These are phyloP conservation scores for Rosa multiflora DNA, from an alignment of 306 rosid genomes.

Conservation along the genomic window DNA sequence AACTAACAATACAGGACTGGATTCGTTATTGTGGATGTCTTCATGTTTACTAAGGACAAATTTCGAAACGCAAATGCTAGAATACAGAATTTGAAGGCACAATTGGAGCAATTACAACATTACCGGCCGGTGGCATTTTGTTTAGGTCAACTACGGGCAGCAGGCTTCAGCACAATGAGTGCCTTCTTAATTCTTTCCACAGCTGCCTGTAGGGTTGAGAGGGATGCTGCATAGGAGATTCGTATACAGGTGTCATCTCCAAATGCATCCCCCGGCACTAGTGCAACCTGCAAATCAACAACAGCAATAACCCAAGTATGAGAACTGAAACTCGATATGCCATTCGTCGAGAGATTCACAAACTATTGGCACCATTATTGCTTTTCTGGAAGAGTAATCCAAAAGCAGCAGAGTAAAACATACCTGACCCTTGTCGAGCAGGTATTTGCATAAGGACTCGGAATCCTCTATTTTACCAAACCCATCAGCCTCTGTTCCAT, in stretches of 20 bases:
- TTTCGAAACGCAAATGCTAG: conserved; percentile 22
- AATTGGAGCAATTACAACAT: conserved; percentile 22
- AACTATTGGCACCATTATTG: background rate
- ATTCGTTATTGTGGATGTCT: background rate
- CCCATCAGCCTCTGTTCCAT: conserved; percentile 79
- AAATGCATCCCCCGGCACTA: conserved; percentile 92
- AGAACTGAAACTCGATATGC: conserved; percentile 5
- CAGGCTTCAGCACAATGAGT: conserved; percentile 42
- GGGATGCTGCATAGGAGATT: conserved; percentile 88
- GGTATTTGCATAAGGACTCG: conserved; percentile 76
- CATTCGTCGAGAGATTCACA: background rate
- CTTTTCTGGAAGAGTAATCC: background rate
- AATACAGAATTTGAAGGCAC: conserved; percentile 23
- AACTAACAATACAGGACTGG: background rate
- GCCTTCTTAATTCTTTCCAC: conserved; percentile 83
- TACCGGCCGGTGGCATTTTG: background rate
- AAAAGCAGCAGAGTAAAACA: background rate
- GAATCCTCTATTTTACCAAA: conserved; percentile 79
- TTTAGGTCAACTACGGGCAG: conserved; percentile 41
- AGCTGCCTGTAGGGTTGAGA: conserved; percentile 70
- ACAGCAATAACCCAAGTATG: conserved; percentile 13
- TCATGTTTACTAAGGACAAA: conserved; percentile 1
- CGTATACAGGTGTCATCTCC: conserved; percentile 88
- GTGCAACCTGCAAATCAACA: conserved; percentile 69
- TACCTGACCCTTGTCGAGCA: conserved; percentile 92